phyloP scores from a whole-genome alignment of 2,329 filamentous ascomycete species.

The Fusarium acutatum region DNA sequence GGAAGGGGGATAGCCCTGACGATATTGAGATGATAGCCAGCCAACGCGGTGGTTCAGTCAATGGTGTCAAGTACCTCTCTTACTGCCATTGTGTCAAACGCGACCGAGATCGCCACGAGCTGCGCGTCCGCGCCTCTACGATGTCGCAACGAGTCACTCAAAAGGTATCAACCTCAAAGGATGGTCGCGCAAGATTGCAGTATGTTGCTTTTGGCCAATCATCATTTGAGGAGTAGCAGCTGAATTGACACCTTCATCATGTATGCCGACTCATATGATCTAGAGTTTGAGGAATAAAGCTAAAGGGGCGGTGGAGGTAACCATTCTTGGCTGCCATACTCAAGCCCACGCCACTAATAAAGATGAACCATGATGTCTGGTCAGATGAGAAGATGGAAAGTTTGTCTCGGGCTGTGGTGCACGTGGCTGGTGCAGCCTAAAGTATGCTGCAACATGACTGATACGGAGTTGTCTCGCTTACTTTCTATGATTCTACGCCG shows the following conservation, averaged over 20 bases:
- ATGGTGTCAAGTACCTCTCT: too few relatives aligned
- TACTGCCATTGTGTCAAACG: too few relatives aligned
- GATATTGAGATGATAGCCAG: too few relatives aligned
- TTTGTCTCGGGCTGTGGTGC: not conserved
- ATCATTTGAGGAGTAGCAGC: not conserved
- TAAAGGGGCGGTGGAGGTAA: not conserved
- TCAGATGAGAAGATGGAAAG: not conserved
- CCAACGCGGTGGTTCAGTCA: too few relatives aligned
- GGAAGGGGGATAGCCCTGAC: too few relatives aligned
- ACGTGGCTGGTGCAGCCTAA: too few relatives aligned
- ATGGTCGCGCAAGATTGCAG: not conserved
- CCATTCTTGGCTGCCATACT: not conserved
- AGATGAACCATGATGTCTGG: not conserved
- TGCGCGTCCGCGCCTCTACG: too few relatives aligned
- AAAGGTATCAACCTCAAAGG: not conserved
- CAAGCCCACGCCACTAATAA: not conserved
- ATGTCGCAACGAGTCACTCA: not conserved
- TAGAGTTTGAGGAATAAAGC: not conserved
- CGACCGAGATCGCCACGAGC: too few relatives aligned
- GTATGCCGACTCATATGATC: not conserved
- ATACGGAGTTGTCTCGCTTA: not conserved
- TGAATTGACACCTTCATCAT: not conserved
- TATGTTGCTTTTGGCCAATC: rapidly evolving
- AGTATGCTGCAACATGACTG: not conserved
- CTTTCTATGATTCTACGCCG: too few relatives aligned